These are phyloP conservation scores for Penicillium bialowiezense DNA, from an alignment of 495 filamentous ascomycete genomes.

Conservation along the genomic window DNA sequence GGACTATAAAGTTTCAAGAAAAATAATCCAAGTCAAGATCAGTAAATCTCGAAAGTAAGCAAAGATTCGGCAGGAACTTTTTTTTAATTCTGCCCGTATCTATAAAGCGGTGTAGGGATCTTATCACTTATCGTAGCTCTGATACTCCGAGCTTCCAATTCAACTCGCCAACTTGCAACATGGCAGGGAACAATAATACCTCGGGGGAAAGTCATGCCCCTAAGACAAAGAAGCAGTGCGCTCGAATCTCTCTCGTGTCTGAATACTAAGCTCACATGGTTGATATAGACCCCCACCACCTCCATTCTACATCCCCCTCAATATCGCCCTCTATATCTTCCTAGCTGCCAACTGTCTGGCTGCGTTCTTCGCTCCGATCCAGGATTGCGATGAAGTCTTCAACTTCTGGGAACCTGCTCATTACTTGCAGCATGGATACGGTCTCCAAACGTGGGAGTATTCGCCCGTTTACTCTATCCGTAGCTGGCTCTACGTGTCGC, in stretches of 20 bases:
- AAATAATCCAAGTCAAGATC: neutral
- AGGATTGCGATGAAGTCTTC: conserved; percentile 98
- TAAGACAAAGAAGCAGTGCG: conserved; percentile 33
- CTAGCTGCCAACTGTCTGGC: conserved; percentile 69
- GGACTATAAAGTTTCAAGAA: conserved; percentile 4
- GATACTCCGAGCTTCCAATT: conserved; percentile 2
- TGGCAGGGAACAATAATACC: conserved; percentile 9
- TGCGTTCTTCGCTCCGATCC: conserved; percentile 85
- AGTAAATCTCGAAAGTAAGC: conserved; percentile 19
- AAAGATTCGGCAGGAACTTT: conserved; percentile 26
- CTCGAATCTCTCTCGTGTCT: neutral
- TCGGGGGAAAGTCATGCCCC: conserved; percentile 7
- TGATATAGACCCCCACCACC: conserved; percentile 45
- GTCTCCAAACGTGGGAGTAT: conserved; percentile 98
- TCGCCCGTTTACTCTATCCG: conserved; percentile 93
- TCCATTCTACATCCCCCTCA: conserved; percentile 65
- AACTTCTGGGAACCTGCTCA: conserved; percentile 99
- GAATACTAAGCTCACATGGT: conserved; percentile 13
- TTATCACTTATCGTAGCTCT: conserved; percentile 29
- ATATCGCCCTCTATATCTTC: conserved; percentile 74
- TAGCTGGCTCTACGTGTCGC: conserved; percentile 89
- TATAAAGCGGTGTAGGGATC: conserved; percentile 31
- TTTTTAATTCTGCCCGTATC: conserved; percentile 35
- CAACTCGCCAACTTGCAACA: conserved; percentile 3
- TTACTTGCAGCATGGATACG: conserved; percentile 89